These are phyloP conservation scores for Torulaspora franciscae DNA, from an alignment of 805 yeast species.

Conservation along the genomic window DNA sequence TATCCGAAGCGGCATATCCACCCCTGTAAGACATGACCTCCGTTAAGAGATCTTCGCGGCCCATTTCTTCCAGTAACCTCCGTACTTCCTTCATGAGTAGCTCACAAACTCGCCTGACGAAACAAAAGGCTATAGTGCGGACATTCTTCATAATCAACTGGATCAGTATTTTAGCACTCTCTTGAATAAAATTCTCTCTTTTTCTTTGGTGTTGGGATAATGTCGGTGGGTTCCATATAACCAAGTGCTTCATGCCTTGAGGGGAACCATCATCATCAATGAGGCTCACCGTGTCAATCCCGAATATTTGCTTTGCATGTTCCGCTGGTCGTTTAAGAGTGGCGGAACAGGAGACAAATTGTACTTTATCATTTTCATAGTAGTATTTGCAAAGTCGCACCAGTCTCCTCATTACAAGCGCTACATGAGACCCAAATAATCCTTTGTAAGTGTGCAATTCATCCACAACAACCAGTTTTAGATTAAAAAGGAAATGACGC, in stretches of 20 bases:
- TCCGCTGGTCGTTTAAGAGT: constrained; percentile 69
- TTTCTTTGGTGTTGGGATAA: constrained; percentile 52
- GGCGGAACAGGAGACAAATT: constrained; percentile 89
- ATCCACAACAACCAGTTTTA: constrained; percentile 74
- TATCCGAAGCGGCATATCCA: constrained; percentile 81
- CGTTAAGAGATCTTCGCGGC: constrained; percentile 44
- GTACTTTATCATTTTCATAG: constrained; percentile 43
- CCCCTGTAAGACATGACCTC: constrained; percentile 92
- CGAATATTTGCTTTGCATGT: constrained; percentile 73
- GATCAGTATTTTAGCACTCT: constrained; percentile 69
- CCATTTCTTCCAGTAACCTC: constrained; percentile 42
- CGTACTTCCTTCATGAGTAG: constrained; percentile 79
- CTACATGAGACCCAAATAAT: constrained; percentile 88
- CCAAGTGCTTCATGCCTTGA: constrained; percentile 63
- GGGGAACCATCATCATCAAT: constrained; percentile 86
- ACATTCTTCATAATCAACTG: constrained; percentile 59
- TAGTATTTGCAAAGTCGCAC: constrained; percentile 46
- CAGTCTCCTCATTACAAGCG: constrained; percentile 75
- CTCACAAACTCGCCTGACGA: constrained; percentile 82
- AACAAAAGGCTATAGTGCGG: constrained; percentile 86
- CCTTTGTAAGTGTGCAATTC: constrained; percentile 87
- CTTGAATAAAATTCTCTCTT: constrained; percentile 65
- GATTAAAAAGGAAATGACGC: constrained; percentile 58
- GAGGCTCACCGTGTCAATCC: constrained; percentile 54
- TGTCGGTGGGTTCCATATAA: constrained; percentile 83